Evolutionary conservation across 108 stramenopile species (phyloP).

Genomic region (Schizochytrium sp.): DNA sequence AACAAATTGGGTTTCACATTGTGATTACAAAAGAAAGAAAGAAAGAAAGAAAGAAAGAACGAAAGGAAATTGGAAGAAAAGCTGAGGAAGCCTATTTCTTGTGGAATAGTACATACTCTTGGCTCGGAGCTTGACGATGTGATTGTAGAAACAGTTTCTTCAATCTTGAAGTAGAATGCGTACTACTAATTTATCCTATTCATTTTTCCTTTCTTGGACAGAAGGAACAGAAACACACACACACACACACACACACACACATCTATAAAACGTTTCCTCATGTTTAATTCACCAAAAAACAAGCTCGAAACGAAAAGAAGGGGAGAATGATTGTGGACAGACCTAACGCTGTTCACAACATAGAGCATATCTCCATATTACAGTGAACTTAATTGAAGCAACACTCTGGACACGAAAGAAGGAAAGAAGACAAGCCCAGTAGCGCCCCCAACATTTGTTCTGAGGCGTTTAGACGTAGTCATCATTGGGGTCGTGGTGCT

Average conservation of each 20-base stretch:
- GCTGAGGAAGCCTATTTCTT: no score
- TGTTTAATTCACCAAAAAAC: background rate
- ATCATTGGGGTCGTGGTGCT: slow-evolving; percentile 29
- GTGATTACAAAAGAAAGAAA: background rate
- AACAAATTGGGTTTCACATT: no score
- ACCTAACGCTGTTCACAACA: no score
- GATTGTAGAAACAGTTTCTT: no score
- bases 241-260: background rate
- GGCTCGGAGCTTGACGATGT: no score
- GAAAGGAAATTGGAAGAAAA: background rate
- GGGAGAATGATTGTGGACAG: no score
- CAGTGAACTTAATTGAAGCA: background rate
- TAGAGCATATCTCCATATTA: no score
- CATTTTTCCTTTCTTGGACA: background rate
- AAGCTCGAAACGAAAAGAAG: background rate
- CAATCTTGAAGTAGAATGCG: no score
- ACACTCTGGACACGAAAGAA: background rate
- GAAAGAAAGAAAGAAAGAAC: background rate
- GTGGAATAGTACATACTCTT: no score
- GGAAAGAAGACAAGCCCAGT: background rate
- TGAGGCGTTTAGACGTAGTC: slow-evolving; percentile 7
- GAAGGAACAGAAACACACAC: background rate
- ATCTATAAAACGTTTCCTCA: no score
- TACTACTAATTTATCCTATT: no score
- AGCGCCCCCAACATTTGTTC: background rate